Base-by-base conservation (phyloP, 2,329 filamentous ascomycete genomes). In the Aspergillus fumigatiaffinis region DNA sequence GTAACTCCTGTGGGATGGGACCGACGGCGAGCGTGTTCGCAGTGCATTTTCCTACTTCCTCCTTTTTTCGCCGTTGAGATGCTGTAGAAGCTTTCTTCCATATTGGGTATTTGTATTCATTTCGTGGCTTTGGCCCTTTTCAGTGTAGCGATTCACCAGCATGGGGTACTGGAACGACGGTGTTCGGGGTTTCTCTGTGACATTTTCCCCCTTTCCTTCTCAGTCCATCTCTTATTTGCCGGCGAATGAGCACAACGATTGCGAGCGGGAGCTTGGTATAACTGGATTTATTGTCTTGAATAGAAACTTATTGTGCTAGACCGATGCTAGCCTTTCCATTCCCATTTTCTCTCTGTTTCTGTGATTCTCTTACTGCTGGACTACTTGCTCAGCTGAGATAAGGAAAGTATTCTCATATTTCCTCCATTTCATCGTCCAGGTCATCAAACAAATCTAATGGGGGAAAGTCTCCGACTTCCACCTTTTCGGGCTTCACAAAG, bases 401-500 rank as follows among this genome's bases (percentile, higher is more conserved):
- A 44, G 29, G 29, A 28, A 26, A 9, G 23, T 8, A 50, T 23
- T 21, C 28, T 72, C 61, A 79, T 49, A 85, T 80, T 68, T 84
- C 82, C 68, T 84, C 82, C 74, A 84, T 80, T 53, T 78, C 76
- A 60, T 82, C 81, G 50, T 81, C 80, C 57, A 82, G 68, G 58
- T 85, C 80, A 66, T 84, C 82, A 60, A 82, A 80, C 57, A 77
- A 51, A 3, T 72, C 76, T 58, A 84, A 62, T 3, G 78, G 76
- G 3, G 78, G 78, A 57, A 84, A 87, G 60, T 86, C 82, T 7
- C 85, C 85, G 3, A 84, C 79, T 69, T 87, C 81, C 12, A 87
- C 79, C 62, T 84, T 81, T 66, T 87, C 85, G 10, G 85, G 81
- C 61, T 85, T 79, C 1, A 86, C 82, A 67, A 87, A 86, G 10